Evolutionary conservation across 2,329 filamentous ascomycete genomes (phyloP), one percentile per base, ranked within the genome.

Genomic region (Arthrobotrys sphaeroides): DNA sequence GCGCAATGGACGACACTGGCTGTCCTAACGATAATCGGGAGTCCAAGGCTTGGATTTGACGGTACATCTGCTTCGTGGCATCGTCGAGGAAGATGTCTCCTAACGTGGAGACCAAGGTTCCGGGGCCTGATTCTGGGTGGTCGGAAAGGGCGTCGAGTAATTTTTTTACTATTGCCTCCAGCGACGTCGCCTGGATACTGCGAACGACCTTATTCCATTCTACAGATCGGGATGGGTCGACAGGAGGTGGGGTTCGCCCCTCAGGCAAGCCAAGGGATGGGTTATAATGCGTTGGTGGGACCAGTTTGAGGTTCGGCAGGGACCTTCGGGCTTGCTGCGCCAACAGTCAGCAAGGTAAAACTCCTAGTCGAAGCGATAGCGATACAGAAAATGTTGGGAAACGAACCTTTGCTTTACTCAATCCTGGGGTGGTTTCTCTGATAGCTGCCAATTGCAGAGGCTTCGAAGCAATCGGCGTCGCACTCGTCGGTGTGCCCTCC

Each of bases 181-280:
- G 36, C 12, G 72, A 75, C 5, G 72, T 75, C 16, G 57, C 72
- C 42, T 75, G 72, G 38, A 75, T 75, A 43, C 64, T 69, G 49
- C 72, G 72, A n/a, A 75, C 72, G 49, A 75, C 72, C 43, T 75
- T 75, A 53, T 75, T 75, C 72, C 72, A 75, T 43, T 75, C 72
- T 28, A 69, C 72, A 12, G 72, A 75, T 6, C 72, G 72, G 38
- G 72, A 75, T 45, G 72, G 72, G 64, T 75, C 72, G 40, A 75
- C 59, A 2, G 72, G 72, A n/a, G 64, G 64, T 28, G 72, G 72
- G 1, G 64, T 69, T 16, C 64, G 64, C 57, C 31, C 51, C 16
- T 75, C 64, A 22, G 64, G 53, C n/a, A 59, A 36, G 18, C 64
- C 45, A 16, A 53, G 49, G 13, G 64, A n/a, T 24, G 72, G 64